These are phyloP conservation scores for Rhizoctonia solani DNA, from an alignment of 1,284 basidiomycete genomes.

Conservation along the genomic window DNA sequence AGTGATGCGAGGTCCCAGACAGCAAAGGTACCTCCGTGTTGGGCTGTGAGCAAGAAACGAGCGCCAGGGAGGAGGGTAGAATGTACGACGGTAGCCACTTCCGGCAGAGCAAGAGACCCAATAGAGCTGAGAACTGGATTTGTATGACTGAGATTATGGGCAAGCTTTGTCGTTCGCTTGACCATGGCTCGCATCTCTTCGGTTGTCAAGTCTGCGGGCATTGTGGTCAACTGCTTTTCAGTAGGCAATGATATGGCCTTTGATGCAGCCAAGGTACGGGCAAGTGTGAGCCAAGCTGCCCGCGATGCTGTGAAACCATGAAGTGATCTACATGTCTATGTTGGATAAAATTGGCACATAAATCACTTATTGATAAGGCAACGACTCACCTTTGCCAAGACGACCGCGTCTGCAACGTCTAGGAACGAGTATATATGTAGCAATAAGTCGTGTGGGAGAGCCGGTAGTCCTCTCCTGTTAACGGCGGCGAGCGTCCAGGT, in stretches of 20 bases:
- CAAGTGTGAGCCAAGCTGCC: slow-evolving; percentile 27
- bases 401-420: slow-evolving; percentile 6
- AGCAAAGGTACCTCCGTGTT: slow-evolving; percentile 29
- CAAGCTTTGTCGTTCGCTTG: neutral
- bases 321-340: slow-evolving; percentile 10
- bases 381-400: too few relatives aligned
- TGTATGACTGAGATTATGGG: neutral
- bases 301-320: slow-evolving; percentile 11
- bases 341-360: neutral
- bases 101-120: slow-evolving; percentile 1
- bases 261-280: slow-evolving; percentile 19
- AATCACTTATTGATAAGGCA: neutral
- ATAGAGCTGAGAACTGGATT: neutral
- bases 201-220: slow-evolving; percentile 15
- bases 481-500: slow-evolving; percentile 1
- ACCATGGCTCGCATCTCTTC: slow-evolving; percentile 18
- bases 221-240: slow-evolving; percentile 13
- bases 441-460: slow-evolving; percentile 20
- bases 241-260: slow-evolving; percentile 1
- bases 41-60: slow-evolving; percentile 23
- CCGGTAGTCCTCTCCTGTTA: slow-evolving; percentile 7
- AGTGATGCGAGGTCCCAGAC: slow-evolving; percentile 21
- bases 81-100: slow-evolving; percentile 10
- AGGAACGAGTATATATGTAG: slow-evolving; percentile 2
- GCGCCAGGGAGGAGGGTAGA: slow-evolving; percentile 21